These are phyloP conservation scores for Datura wrightii DNA, from an alignment of 257 asterid genomes.

Conservation along the genomic window DNA sequence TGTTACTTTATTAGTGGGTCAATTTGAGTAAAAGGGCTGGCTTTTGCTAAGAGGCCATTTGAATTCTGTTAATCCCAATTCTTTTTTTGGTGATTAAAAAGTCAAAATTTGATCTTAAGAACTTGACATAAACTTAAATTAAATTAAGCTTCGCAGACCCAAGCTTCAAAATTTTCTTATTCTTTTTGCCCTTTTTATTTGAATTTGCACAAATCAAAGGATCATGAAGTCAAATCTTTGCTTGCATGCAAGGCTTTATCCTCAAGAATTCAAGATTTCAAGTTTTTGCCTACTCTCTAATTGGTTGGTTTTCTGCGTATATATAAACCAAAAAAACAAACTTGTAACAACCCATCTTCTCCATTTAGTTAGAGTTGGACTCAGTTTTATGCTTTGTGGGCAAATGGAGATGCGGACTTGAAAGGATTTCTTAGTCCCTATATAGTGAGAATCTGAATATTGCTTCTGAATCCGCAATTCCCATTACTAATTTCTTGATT, in stretches of 20 bases:
- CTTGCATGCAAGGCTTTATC: slow-evolving; percentile 66
- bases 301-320: background rate
- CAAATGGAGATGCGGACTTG: slow-evolving; percentile 34
- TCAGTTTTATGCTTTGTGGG: slow-evolving; percentile 27
- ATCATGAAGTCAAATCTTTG: slow-evolving; percentile 48
- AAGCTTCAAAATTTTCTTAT: background rate
- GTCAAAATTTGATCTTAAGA: background rate
- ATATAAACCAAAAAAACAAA: slow-evolving; percentile 38
- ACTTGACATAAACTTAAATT: background rate
- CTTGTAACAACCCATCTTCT: slow-evolving; percentile 48
- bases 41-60: background rate
- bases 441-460: background rate
- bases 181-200: slow-evolving; percentile 11
- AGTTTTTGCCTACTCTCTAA: background rate
- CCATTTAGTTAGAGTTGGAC: slow-evolving; percentile 25
- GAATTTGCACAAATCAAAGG: slow-evolving; percentile 32
- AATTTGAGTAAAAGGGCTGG: too few relatives aligned
- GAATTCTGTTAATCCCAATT: background rate
- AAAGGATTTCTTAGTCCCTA: background rate
- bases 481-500: slow-evolving; percentile 24
- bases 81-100: background rate
- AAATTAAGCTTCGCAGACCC: background rate
- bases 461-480: background rate
- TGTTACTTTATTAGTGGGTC: background rate
- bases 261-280: slow-evolving; percentile 5